These are phyloP conservation scores for Coprinopsis cinerea DNA, from an alignment of 768 basidiomycete species.

Conservation along the genomic window DNA sequence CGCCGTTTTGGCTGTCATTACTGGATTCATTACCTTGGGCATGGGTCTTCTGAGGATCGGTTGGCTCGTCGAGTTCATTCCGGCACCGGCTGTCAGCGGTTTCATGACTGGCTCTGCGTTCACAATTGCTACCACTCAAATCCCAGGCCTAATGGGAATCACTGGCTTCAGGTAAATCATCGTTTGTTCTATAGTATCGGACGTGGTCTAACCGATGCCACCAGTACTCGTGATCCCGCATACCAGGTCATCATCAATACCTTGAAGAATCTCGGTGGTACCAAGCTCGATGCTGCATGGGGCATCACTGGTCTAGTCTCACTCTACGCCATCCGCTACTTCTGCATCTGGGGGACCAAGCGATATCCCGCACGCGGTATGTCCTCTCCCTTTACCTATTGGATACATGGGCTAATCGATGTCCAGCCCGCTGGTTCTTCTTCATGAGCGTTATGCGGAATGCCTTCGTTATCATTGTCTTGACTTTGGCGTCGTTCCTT, in stretches of 20 bases:
- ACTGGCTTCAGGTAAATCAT: conserved; percentile 63
- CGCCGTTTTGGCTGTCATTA: conserved; percentile 76
- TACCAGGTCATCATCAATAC: conserved; percentile 91
- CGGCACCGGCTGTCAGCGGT: conserved; percentile 75
- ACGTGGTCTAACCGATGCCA: conserved; percentile 5
- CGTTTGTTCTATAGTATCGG: no score
- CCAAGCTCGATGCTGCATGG: conserved; percentile 82
- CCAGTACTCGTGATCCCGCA: conserved; percentile 77
- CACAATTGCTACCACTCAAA: conserved; percentile 82
- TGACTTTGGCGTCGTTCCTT: conserved; percentile 85
- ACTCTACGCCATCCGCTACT: conserved; percentile 64
- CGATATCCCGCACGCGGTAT: conserved; percentile 60
- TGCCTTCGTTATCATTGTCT: conserved; percentile 82
- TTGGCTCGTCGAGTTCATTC: conserved; percentile 94
- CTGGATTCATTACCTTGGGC: conserved; percentile 86
- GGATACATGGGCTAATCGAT: neutral
- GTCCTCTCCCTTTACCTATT: conserved; percentile 11
- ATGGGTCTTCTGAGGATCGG: conserved; percentile 88
- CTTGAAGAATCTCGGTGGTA: conserved; percentile 70
- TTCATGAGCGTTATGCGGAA: conserved; percentile 74
- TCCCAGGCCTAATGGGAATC: conserved; percentile 87
- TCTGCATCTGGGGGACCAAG: conserved; percentile 43
- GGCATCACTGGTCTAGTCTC: conserved; percentile 70
- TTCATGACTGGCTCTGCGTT: conserved; percentile 99
- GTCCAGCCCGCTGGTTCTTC: conserved; percentile 62